A percentile compares a stretch with the other conserved stretches of the same genome.
phyloP scores from a whole-genome alignment of 306 rosid species.

The Glycine tomentella region DNA sequence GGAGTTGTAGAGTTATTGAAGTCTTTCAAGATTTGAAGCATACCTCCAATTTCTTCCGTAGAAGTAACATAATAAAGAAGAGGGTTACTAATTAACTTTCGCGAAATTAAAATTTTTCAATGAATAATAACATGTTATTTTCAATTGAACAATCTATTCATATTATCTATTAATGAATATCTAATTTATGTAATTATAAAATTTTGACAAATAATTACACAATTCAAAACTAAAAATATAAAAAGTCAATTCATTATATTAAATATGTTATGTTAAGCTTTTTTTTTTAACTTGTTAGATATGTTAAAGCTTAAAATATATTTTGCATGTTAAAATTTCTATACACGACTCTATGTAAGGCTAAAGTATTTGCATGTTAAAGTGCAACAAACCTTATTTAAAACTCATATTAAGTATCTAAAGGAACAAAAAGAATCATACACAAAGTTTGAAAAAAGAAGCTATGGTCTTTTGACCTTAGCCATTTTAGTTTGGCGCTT shows the following conservation, averaged over 20 bases:
- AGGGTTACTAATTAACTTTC: not conserved
- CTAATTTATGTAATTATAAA: not conserved
- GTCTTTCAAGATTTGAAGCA: not conserved
- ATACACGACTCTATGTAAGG: not conserved
- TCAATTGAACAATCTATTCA: not conserved
- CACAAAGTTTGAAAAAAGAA: not conserved
- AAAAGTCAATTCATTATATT: not conserved
- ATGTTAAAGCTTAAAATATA: not conserved
- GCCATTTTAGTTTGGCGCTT: not conserved
- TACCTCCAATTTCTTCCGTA: not conserved
- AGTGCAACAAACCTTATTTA: not conserved
- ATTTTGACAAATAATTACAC: not conserved
- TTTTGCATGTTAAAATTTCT: not conserved
- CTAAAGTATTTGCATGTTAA: not conserved
- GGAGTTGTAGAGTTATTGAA: not conserved
- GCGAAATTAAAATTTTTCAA: not conserved
- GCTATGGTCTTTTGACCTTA: conserved; percentile 12
- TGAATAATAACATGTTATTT: not conserved
- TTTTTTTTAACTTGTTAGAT: not conserved
- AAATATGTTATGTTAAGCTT: no score
- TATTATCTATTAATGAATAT: not conserved
- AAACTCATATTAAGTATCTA: not conserved
- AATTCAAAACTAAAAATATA: not conserved
- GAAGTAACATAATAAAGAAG: not conserved
- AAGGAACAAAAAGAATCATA: not conserved